Base-by-base conservation (phyloP, 306 rosid species). In the Corylus americana region DNA sequence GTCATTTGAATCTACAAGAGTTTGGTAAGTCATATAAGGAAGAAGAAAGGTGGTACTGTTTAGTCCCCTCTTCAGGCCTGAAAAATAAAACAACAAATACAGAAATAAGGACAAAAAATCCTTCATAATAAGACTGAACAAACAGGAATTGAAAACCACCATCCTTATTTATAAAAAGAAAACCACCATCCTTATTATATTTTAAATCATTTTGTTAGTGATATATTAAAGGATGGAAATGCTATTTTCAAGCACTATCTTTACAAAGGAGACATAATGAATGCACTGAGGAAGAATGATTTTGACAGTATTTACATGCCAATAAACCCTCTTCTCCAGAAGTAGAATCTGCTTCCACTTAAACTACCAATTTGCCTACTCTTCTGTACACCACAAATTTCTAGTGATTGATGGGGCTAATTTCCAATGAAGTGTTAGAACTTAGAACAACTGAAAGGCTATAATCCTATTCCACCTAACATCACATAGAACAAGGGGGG, bases 381-480 rank as follows among this genome's bases (percentile, higher is more conserved):
- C 37, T 39, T 50, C 82, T 78, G 54, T 70, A 78, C 77, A 74
- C 83, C 79, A 89, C 75, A 74, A 84, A 82, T 79, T 78, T 35
- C 54, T 76, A 44, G 57, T 64, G 71, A 77, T 75, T 74, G 50
- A 74, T 29, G 68, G 45, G 68, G 78, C 8, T 27, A 77, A 11
- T 47, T 68, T 75, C 51, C 63, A 59, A 72, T 54, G 75, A 48
- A 57, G 63, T 45, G 49, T 50, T 51, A 55, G 77, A 74, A 51
- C 8, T 50, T 51, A 55, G 77, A 74, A 51, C 8, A 66, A 42
- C 6, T 73, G 73, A 77, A 78, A 67, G 69, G 82, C 61, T 47
- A 2, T 10, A 44, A 49, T 59, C 39, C 81, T 27, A 84, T 76
- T 72, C 82, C 68, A 75, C 49, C 50, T 67, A 67, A 42, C 72